Conservation (phyloP, 2,329 filamentous ascomycete genomes). For the Ceratocystis albifundus region DNA sequence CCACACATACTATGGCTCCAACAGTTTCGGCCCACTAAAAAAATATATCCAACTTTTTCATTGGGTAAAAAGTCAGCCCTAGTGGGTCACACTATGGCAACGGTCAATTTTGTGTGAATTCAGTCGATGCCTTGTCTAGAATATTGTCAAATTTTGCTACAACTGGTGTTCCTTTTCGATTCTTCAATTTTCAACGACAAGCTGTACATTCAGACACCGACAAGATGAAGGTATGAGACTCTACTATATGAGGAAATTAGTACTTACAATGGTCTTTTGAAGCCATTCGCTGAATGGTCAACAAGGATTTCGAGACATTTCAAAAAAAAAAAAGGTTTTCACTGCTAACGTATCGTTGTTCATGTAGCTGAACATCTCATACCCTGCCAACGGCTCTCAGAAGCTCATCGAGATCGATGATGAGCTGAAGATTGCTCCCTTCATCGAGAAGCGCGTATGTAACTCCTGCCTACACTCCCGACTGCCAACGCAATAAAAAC, state of each 20-base stretch:
- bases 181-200: constrained; percentile 20
- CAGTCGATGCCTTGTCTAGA: not conserved
- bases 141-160: constrained; percentile 19
- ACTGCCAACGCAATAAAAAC: constrained; percentile 5
- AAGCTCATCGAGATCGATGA: constrained; percentile 99
- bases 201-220: constrained; percentile 23
- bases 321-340: not conserved
- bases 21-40: not conserved
- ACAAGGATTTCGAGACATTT: too few relatives aligned
- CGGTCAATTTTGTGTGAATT: constrained; percentile 18
- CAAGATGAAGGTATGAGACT: constrained; percentile 23
- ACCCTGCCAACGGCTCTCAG: constrained; percentile 99
- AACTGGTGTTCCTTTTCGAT: constrained; percentile 8
- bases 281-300: too few relatives aligned
- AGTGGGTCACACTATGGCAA: constrained; percentile 21
- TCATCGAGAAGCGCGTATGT: constrained; percentile 93
- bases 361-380: constrained; percentile 54
- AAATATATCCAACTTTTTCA: not conserved
- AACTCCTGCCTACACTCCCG: not conserved
- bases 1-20: constrained; percentile 13
- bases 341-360: constrained; percentile 8
- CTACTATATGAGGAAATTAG: not conserved
- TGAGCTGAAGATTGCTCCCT: constrained; percentile 97
- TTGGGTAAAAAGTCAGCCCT: constrained; percentile 19
- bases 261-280: too few relatives aligned